Evolutionary conservation across 208 protist genomes (phyloP), one percentile per base, ranked within the genome.

Genomic region (Trypanosoma avium): DNA sequence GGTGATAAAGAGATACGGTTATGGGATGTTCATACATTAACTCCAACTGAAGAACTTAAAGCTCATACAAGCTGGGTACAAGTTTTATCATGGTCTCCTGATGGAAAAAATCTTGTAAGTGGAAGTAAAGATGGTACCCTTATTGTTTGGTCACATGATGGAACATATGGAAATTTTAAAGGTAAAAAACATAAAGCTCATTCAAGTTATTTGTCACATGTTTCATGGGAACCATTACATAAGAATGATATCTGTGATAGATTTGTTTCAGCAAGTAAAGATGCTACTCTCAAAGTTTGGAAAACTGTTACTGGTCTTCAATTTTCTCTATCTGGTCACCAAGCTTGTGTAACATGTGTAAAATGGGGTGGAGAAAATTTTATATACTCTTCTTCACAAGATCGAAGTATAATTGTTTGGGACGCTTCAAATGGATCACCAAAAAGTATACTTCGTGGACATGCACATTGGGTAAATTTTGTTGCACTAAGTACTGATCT

Each of bases 391-490:
- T 96, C 90, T 7, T 98, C 90, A 13, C 96, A 99, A 62, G 99
- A 99, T 77, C 76, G 97, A 22, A 98, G 92, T 6, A 86, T 99
- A 30, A 98, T 98, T 64, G 91, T 99, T 24, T 99, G 96, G 95
- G 81, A 97, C 54, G 84, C 82, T 17, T 52, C 57, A 26, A 95
- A 79, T 46, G 95, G 95, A 24, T 52, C 79, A 9, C 77, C 82
- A 27, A 53, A 65, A 22, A 84, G 70, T 79, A 86, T 76, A 7
- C 86, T 99, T 10, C 68, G 83, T 6, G 98, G 97, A n/a, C 98
- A 99, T 77, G 97, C 89, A 1, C 98, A 99, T 77, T 99, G 98
- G 98, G 97, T 99, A n/a, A 99, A 99, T 73, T 93, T 92, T 42
- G 56, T 99, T 19, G 90, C 97, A 15, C 82, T 99, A 19, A 98